Conservation (phyloP, 2,329 filamentous ascomycete genomes). For the Cordyceps militaris region DNA sequence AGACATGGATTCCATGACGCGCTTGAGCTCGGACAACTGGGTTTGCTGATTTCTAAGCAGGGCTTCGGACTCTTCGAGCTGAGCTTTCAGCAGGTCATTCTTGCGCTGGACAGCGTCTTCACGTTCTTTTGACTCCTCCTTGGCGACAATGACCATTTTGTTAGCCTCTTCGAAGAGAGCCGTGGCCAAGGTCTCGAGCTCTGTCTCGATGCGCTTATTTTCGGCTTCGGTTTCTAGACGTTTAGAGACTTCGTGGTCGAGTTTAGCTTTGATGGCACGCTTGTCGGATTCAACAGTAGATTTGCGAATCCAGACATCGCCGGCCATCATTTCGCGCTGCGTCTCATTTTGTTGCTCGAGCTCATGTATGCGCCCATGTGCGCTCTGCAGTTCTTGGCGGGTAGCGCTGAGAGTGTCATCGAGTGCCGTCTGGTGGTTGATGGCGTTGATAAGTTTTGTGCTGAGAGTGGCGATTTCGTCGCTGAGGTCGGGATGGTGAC, state of each 20-base stretch:
- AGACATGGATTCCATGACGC: conserved; percentile 82
- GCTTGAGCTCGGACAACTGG: conserved; percentile 84
- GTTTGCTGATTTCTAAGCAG: conserved; percentile 87
- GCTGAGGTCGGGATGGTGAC: conserved; percentile 46
- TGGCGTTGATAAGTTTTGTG: conserved; percentile 93
- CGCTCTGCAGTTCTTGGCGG: conserved; percentile 72
- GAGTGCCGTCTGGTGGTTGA: conserved; percentile 89
- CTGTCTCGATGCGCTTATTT: conserved; percentile 84
- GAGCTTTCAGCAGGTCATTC: conserved; percentile 79
- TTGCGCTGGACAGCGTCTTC: conserved; percentile 74
- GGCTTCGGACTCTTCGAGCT: conserved; percentile 79
- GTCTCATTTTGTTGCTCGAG: conserved; percentile 61
- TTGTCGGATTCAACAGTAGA: conserved; percentile 69
- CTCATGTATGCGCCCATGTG: conserved; percentile 58
- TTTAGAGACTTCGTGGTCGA: conserved; percentile 59
- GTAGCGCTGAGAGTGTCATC: conserved; percentile 82
- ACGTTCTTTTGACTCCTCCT: conserved; percentile 81
- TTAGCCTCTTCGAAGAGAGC: conserved; percentile 98
- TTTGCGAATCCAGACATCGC: conserved; percentile 69
- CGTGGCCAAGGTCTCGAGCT: conserved; percentile 82
- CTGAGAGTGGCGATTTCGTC: conserved; percentile 83
- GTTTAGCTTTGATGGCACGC: conserved; percentile 46
- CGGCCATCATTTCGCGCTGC: conserved; percentile 64
- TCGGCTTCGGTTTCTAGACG: conserved; percentile 64
- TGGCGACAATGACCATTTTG: conserved; percentile 86